Percentiles rank a stretch among this genome's conserved stretches.
Evolutionary conservation across 805 yeast genomes (phyloP).

Genomic region (Ogataea populi-albae): DNA sequence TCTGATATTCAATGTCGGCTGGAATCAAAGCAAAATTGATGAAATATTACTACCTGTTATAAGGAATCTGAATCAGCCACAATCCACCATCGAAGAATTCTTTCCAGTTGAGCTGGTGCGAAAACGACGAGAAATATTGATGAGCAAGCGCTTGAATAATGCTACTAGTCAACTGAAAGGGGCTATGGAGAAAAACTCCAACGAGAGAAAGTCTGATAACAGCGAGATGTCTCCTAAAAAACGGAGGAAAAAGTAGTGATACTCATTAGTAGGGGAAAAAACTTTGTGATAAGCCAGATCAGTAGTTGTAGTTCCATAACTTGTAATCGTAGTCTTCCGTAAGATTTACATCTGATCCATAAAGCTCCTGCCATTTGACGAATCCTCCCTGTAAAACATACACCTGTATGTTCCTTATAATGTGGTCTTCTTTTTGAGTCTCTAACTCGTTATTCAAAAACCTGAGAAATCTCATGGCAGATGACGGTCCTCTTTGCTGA

Average conservation of each 20-base stretch:
- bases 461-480: conserved; percentile 64
- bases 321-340: conserved; percentile 59
- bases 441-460: conserved; percentile 36
- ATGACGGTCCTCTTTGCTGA: conserved; percentile 88
- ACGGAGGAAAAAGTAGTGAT: conserved; percentile 2
- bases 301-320: conserved; percentile 32
- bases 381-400: conserved; percentile 86
- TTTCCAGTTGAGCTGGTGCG: conserved; percentile 58
- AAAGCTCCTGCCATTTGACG: conserved; percentile 72
- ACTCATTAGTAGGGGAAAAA: too few species aligned
- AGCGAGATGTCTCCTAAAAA: too few species aligned
- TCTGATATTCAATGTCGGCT: conserved; percentile 68
- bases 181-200: conserved; percentile 6
- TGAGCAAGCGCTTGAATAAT: conserved; percentile 59
- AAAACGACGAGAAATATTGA: conserved; percentile 41
- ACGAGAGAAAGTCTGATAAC: too few species aligned
- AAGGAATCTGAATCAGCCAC: conserved; percentile 70
- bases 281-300: too few species aligned
- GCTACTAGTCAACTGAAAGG: conserved; percentile 52
- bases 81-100: conserved; percentile 62
- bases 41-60: conserved; percentile 84
- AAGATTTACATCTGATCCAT: conserved; percentile 61
- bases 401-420: conserved; percentile 41
- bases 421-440: conserved; percentile 22
- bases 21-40: conserved; percentile 75